Percentiles rank a stretch among this genome's conserved stretches.
Conservation (phyloP, 2,329 filamentous ascomycete species). For the Alternaria infectoria region DNA sequence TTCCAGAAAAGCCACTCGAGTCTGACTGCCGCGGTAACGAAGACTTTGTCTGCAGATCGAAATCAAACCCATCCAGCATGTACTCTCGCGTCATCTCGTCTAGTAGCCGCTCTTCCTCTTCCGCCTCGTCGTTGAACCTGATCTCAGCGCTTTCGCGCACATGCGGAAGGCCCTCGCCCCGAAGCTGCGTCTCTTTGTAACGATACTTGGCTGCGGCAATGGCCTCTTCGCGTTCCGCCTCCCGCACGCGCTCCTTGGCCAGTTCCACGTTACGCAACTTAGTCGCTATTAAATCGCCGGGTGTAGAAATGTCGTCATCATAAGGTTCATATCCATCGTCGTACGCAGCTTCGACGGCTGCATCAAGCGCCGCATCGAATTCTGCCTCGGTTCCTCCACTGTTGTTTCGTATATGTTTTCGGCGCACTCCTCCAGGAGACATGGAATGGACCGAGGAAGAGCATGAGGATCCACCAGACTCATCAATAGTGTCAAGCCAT, state of each 20-base stretch:
- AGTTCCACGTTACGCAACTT: conserved; percentile 69
- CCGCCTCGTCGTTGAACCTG: conserved; percentile 49
- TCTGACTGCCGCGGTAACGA: conserved; percentile 78
- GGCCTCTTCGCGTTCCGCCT: conserved; percentile 73
- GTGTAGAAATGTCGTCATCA: conserved; percentile 47
- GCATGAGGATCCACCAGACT: conserved; percentile 78
- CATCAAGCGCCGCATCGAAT: conserved; percentile 92
- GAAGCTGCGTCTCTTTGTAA: conserved; percentile 56
- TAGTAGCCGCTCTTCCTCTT: conserved; percentile 62
- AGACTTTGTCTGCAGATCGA: conserved; percentile 71
- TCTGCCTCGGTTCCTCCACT: conserved; percentile 84
- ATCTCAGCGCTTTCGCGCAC: conserved; percentile 47
- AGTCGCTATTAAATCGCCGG: conserved; percentile 43
- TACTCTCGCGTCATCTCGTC: conserved; percentile 90
- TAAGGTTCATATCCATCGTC: conserved; percentile 86
- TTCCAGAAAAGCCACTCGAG: conserved; percentile 77
- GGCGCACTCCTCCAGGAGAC: conserved; percentile 71
- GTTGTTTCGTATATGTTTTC: conserved; percentile 71
- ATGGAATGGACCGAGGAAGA: conserved; percentile 81
- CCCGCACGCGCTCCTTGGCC: conserved; percentile 75
- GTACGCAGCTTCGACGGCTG: conserved; percentile 94
- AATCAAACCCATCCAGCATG: conserved; percentile 81
- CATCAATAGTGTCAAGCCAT: conserved; percentile 93
- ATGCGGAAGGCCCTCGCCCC: conserved; percentile 56
- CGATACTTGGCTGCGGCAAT: conserved; percentile 66